Base-by-base conservation (phyloP, 2,329 filamentous ascomycete genomes). In the Orbilia ellipsospora region DNA sequence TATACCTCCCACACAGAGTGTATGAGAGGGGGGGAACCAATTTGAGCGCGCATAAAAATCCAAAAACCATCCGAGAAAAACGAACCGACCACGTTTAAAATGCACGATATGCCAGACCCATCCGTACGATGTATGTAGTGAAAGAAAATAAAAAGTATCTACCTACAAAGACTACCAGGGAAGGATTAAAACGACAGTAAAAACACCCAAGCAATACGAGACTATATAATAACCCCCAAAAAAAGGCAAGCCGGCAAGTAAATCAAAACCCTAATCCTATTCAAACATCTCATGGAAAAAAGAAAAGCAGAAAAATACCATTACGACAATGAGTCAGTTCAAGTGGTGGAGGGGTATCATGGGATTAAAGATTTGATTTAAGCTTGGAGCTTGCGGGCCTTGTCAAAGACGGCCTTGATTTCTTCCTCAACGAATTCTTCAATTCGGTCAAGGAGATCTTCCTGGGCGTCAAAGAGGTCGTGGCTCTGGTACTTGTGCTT, bases 401-500 rank as follows among this genome's bases (percentile, higher is more conserved):
- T 68, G 23, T 72, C 66, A 57, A 77, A 70, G 66, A 77, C 60
- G 15, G 73, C 73, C 60, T 77, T 70, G 66, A 77, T 60, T 48
- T 77, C 73, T 20, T 72, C 66, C 55, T 72, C 73, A 7, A 77
- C 73, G 45, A 63, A 62, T 44, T 77, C 67, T 66, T 77, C 66
- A 54, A 77, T 67, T 28, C 67, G 55, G 57, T 66, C 61, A 12
- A 77, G 44, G 26, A 77, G 54, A 16, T 66, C 73, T 10, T 66
- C 66, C n/a, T 52, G 31, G 31, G 26, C 15, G 12, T 66, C 50
- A n/a, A 50, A 20, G 20, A 66, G 61, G 28, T 73, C 73, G 44
- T 50, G 16, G 66, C 83, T 79, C 61, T 83, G 80, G 54, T 51
- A 40, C 31, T 51, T 31, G 87, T 84, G 78, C 83, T 86, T 87